Percentiles rank a stretch among this genome's conserved stretches.
Conservation (phyloP, 306 rosid species). For the Lathyrus oleraceus region DNA sequence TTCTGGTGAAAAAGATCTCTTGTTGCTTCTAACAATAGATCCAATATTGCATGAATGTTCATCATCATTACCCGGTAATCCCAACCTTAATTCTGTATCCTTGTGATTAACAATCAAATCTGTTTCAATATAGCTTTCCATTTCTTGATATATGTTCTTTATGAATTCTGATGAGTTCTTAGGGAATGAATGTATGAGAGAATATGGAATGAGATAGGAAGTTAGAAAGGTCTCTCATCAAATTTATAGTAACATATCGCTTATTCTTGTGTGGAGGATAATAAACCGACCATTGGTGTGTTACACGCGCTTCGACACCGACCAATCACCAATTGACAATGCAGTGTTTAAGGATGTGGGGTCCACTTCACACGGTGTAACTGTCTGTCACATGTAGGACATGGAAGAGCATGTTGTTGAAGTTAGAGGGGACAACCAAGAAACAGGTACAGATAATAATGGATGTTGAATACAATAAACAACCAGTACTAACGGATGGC, state of each 20-base stretch:
- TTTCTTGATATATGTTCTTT: neutral
- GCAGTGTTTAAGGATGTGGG: neutral
- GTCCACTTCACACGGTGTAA: conserved; percentile 20
- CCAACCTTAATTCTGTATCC: conserved; percentile 69
- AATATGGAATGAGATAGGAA: neutral
- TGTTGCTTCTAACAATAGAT: conserved; percentile 41
- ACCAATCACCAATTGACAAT: conserved; percentile 40
- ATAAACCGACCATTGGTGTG: conserved; percentile 13
- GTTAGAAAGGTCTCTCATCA: conserved; percentile 3
- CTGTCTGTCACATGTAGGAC: conserved; percentile 45
- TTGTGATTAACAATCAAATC: conserved; percentile 47
- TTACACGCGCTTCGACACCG: conserved; percentile 43
- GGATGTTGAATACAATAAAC: conserved; percentile 44
- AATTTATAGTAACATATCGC: conserved; percentile 42
- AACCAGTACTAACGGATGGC: conserved; percentile 37
- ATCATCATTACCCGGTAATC: conserved; percentile 59
- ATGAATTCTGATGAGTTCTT: neutral
- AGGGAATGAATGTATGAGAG: neutral
- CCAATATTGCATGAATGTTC: conserved; percentile 33
- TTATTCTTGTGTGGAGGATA: conserved; percentile 30
- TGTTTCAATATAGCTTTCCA: conserved; percentile 31
- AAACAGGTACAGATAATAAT: conserved; percentile 45
- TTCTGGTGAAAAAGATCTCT: conserved; percentile 54
- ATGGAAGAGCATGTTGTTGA: conserved; percentile 38
- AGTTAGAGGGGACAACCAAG: conserved; percentile 45